Percentiles rank a stretch among this genome's conserved stretches.
Conservation (phyloP, 176 grass and related monocot species). For the Dactylis glomerata region DNA sequence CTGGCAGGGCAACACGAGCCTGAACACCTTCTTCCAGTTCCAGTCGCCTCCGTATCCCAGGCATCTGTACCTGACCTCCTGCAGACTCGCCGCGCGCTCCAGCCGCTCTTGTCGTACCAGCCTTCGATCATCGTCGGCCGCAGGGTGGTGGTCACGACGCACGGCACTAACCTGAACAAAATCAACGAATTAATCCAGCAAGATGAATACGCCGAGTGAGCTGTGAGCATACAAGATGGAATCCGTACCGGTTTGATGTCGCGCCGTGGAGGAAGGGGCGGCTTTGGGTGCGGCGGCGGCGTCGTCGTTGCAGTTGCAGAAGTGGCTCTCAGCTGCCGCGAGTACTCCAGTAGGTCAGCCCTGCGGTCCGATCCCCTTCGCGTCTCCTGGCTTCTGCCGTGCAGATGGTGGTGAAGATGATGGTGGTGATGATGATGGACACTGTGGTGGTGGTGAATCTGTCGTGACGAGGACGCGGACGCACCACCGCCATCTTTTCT, state of each 20-base stretch:
- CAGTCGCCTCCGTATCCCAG: conserved; percentile 2
- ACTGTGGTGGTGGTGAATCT: not conserved
- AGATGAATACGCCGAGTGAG: not conserved
- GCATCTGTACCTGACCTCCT: conserved; percentile 22
- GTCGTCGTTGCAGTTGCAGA: not conserved
- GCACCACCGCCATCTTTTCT: not conserved
- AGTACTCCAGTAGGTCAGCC: conserved; percentile 38
- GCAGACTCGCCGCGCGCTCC: conserved; percentile 17
- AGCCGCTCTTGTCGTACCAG: not conserved
- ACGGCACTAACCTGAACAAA: not conserved
- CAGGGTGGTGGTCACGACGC: not conserved
- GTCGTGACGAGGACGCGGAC: not conserved
- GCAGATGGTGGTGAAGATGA: not conserved
- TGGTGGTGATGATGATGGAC: not conserved
- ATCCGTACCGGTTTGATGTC: not conserved
- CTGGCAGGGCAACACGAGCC: conserved; percentile 19
- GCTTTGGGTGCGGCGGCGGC: not conserved
- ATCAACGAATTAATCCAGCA: too few relatives aligned
- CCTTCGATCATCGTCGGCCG: not conserved
- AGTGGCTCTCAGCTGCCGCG: conserved; percentile 30
- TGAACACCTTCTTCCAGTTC: conserved; percentile 40
- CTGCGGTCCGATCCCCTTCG: not conserved
- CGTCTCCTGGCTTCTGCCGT: not conserved
- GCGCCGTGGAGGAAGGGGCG: not conserved
- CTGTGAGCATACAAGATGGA: not conserved